Evolutionary conservation across 2,329 filamentous ascomycete genomes (phyloP).

Genomic region (Fusarium agapanthi): DNA sequence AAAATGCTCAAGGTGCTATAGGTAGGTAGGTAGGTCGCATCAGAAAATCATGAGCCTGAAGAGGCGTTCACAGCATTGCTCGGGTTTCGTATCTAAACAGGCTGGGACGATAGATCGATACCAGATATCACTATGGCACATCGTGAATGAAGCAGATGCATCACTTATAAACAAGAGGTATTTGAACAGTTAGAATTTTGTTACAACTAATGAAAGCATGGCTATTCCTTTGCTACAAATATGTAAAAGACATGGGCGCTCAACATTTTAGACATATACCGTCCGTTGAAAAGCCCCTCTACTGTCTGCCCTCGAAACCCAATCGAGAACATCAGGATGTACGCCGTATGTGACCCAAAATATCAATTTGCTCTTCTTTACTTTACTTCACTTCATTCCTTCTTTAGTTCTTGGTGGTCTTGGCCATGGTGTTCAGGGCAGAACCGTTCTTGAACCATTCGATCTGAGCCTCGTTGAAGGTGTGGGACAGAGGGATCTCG

Average conservation of each 20-base stretch:
- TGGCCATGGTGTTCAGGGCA: constrained; percentile 99
- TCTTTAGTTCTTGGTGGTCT: constrained; percentile 56
- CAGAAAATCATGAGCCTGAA: neutral
- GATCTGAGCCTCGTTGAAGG: constrained; percentile 97
- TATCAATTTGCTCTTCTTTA: constrained; percentile 33
- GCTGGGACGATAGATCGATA: neutral
- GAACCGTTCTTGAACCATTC: constrained; percentile 99
- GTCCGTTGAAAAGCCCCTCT: constrained; percentile 34
- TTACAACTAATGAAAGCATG: constrained; percentile 43
- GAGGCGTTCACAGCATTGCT: neutral
- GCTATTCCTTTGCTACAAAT: constrained; percentile 38
- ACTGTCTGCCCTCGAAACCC: constrained; percentile 38
- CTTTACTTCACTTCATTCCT: constrained; percentile 19
- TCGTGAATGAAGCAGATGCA: neutral
- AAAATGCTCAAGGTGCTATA: neutral
- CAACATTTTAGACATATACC: constrained; percentile 30
- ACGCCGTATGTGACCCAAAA: constrained; percentile 40
- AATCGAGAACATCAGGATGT: constrained; percentile 42
- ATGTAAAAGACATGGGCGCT: constrained; percentile 36
- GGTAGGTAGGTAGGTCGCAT: neutral
- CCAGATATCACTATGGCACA: neutral
- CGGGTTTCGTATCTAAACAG: neutral
- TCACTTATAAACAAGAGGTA: neutral
- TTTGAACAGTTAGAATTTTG: constrained; percentile 41
- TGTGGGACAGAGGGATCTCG: constrained; percentile 87